A percentile compares a stretch with the other conserved stretches of the same genome.
These are phyloP conservation scores for Prunus fruticosa DNA, from an alignment of 306 rosid species.

Conservation along the genomic window DNA sequence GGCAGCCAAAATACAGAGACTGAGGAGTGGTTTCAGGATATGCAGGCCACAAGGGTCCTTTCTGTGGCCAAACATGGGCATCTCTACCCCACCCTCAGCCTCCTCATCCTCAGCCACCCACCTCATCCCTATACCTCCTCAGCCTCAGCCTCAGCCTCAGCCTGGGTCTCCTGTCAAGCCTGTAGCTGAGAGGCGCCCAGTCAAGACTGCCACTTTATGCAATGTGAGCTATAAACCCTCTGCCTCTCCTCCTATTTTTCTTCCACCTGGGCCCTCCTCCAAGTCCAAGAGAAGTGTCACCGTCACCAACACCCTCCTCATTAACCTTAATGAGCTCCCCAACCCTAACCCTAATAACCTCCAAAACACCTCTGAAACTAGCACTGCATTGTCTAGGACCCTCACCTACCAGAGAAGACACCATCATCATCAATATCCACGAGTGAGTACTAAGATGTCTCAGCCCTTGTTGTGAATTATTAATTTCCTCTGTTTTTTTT, in stretches of 20 bases:
- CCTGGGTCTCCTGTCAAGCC: constrained; percentile 68
- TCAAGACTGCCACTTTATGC: constrained; percentile 44
- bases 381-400: constrained; percentile 12
- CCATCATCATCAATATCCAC: not conserved
- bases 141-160: constrained; percentile 1
- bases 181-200: constrained; percentile 60
- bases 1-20: constrained; percentile 61
- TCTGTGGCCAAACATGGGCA: constrained; percentile 60
- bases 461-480: not conserved
- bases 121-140: constrained; percentile 11
- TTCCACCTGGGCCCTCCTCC: constrained; percentile 22
- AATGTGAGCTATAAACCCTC: constrained; percentile 35
- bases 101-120: constrained; percentile 45
- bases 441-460: not conserved
- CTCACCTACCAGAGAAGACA: constrained; percentile 29
- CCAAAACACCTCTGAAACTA: constrained; percentile 13
- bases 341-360: constrained; percentile 12
- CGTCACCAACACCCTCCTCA: constrained; percentile 16
- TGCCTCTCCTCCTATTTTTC: not conserved
- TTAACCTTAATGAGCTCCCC: constrained; percentile 66
- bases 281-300: constrained; percentile 14
- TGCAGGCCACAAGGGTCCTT: constrained; percentile 71
- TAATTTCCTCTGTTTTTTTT: not conserved
- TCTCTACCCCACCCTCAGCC: constrained; percentile 60
- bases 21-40: constrained; percentile 81